Percentiles rank a stretch among this genome's conserved stretches.
phyloP scores from a whole-genome alignment of 805 yeast genomes.

The Ascoidea asiatica region DNA sequence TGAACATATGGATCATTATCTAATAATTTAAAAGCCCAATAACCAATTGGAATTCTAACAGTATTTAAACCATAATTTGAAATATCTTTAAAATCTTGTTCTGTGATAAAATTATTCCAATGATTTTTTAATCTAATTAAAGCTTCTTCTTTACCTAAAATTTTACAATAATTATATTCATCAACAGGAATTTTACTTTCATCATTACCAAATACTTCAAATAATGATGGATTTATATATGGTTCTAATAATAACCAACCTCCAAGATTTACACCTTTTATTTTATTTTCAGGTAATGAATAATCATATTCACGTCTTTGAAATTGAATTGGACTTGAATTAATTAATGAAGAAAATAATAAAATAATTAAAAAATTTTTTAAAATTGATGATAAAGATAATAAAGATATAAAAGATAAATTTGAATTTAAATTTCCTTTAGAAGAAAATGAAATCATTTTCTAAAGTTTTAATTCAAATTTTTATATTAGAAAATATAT shows the following conservation, averaged over 20 bases:
- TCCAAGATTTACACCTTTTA: constrained; percentile 70
- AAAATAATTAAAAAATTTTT: too few species aligned
- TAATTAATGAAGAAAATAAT: too few species aligned
- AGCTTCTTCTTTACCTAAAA: constrained; percentile 51
- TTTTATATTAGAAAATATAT: too few species aligned
- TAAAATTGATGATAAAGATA: too few species aligned
- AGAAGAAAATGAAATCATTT: too few species aligned
- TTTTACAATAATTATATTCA: constrained; percentile 57
- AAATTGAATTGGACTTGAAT: too few species aligned
- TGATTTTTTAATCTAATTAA: constrained; percentile 39
- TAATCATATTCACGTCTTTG: not conserved
- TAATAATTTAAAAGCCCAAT: constrained; percentile 71
- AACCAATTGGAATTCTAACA: constrained; percentile 87
- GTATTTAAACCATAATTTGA: constrained; percentile 56
- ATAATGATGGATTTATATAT: constrained; percentile 69
- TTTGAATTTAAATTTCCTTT: too few species aligned
- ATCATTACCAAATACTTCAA: constrained; percentile 32
- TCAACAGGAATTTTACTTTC: constrained; percentile 48
- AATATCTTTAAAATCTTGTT: constrained; percentile 52
- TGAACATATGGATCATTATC: constrained; percentile 73
- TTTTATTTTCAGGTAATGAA: constrained; percentile 16
- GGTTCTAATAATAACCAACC: constrained; percentile 90
- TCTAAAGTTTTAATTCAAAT: too few species aligned
- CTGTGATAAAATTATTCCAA: constrained; percentile 71
- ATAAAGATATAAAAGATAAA: too few species aligned